These are phyloP conservation scores for Penicillium capsulatum DNA, from an alignment of 2,329 filamentous ascomycete genomes.

Conservation along the genomic window DNA sequence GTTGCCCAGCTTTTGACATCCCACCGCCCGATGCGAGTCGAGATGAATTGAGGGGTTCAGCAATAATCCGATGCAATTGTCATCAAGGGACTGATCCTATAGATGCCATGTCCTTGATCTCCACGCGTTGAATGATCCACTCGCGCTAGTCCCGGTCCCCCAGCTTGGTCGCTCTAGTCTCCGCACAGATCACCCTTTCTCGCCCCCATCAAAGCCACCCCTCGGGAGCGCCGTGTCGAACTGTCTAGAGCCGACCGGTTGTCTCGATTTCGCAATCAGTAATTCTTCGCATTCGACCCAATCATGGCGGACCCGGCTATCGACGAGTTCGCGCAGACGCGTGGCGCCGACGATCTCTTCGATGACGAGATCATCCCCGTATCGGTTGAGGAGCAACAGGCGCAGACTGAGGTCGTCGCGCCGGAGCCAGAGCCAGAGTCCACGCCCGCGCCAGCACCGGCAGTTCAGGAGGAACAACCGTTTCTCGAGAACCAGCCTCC, in stretches of 20 bases:
- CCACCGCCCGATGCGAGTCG: neutral
- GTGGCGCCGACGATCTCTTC: conserved; percentile 49
- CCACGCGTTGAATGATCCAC: neutral
- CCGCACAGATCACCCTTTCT: conserved; percentile 23
- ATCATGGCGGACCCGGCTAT: conserved; percentile 25
- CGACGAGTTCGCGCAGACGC: conserved; percentile 50
- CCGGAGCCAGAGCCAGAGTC: conserved; percentile 8
- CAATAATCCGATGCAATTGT: no score
- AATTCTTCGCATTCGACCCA: conserved; percentile 1
- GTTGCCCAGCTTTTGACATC: neutral
- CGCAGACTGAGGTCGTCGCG: conserved; percentile 19
- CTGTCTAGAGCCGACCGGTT: no score
- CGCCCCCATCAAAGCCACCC: conserved; percentile 19
- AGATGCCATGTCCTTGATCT: neutral
- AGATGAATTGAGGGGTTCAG: no score
- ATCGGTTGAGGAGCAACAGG: conserved; percentile 31
- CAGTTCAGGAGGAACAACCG: conserved; percentile 11
- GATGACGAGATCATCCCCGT: conserved; percentile 50
- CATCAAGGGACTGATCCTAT: neutral
- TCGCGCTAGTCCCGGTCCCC: conserved; percentile 5
- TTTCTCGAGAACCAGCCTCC: conserved; percentile 16
- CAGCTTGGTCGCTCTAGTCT: conserved; percentile 7
- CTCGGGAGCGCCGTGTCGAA: conserved; percentile 15
- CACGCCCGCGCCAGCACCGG: conserved; percentile 10
- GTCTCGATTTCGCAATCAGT: no score